Base-by-base conservation (phyloP, 352 stramenopile genomes). In the Phytophthora pseudosyringae region DNA sequence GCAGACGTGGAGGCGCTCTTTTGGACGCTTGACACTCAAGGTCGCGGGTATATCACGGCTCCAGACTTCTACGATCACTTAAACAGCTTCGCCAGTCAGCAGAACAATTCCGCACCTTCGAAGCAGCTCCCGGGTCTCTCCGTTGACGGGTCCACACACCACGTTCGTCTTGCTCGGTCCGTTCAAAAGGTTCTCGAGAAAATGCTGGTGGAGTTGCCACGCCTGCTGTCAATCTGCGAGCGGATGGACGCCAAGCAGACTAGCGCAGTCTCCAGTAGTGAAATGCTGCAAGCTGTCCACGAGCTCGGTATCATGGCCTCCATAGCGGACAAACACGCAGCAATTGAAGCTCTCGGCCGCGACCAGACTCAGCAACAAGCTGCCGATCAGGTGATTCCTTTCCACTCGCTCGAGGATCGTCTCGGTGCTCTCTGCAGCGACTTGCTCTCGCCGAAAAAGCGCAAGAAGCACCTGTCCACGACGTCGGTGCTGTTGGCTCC, bases 111-210 rank as follows among this genome's bases (percentile, higher is more conserved):
- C 5, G 41, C 45, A 12, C 55, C 61, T 0, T 78, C 67, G 28
- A 73, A 61, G 35, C 57, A 88, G 13, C 45, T 66, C 3, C 80
- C 75, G n/a, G 36, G 44, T 5, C 64, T 88, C 5, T 48, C 43
- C 16, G 69, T 71, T 10, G 69, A 78, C n/a, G 44, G 57, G 12
- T 47, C 25, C 5, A 5, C 32, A 46, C 50, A 61, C 29, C 41
- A 18, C 15, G 15, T 31, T 7, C 67, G 65, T 5, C 56, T 81
- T 15, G 21, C 78, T 28, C 81, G 83, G 0, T 86, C 83, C 1
- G 83, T 89, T 4, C 83, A 93, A 48, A 93, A 93, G 51, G 75
- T 90, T 31, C 66, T 91, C 9, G 83, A 93, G 40, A 78, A 70
- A 36, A 89, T 93, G 81, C 53, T 91, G 9, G 43, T 76, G 1